These are phyloP conservation scores for Alternaria arbusti DNA, from an alignment of 2,329 filamentous ascomycete genomes.

Conservation along the genomic window DNA sequence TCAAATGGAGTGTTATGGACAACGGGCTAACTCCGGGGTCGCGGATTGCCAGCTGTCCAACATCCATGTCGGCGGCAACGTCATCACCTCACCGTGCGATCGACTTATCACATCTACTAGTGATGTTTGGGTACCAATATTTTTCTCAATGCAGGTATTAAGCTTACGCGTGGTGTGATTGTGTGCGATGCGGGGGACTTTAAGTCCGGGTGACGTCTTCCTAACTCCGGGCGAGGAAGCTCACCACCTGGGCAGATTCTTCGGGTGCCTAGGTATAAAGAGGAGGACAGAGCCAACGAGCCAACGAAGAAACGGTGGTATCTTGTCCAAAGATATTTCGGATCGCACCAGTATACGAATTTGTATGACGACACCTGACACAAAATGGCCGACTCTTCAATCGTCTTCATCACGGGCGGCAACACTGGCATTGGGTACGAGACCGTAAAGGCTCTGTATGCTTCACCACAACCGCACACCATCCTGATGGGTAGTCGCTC, in stretches of 20 bases:
- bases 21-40: too few species aligned
- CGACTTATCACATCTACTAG: too few species aligned
- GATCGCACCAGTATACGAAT: too few species aligned
- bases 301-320: background rate
- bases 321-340: too few species aligned
- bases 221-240: background rate
- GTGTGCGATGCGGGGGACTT: background rate
- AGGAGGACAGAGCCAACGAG: background rate
- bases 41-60: too few species aligned
- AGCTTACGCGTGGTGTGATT: background rate
- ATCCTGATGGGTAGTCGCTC: constrained; percentile 64
- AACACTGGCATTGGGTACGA: constrained; percentile 68
- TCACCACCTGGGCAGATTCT: background rate
- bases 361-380: background rate
- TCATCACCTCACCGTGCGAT: too few species aligned
- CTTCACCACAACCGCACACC: constrained; percentile 56
- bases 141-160: background rate
- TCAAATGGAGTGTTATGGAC: too few species aligned
- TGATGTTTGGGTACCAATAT: too few species aligned
- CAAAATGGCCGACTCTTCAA: constrained; percentile 33
- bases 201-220: background rate
- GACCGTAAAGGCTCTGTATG: constrained; percentile 60
- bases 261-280: background rate
- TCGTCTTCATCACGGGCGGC: constrained; percentile 66
- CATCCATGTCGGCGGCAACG: too few species aligned